Base-by-base conservation (phyloP, 1,284 basidiomycete species). In the Pyrrhoderma lamaoense region DNA sequence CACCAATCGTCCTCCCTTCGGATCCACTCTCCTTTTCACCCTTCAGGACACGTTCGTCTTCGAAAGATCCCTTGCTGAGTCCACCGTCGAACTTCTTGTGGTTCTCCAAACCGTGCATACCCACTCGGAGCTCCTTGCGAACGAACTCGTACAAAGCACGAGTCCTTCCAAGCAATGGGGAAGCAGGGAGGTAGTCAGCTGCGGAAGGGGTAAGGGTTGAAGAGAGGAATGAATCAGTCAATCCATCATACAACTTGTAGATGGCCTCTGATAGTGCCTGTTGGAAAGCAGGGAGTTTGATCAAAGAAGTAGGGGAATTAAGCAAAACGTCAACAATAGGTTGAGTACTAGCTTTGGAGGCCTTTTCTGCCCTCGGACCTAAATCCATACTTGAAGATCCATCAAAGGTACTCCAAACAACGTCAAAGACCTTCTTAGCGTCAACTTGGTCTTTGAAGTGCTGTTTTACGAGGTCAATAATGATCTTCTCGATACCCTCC, bases 41-140 rank as follows among this genome's bases (percentile, higher is more conserved):
- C 27, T 31, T 31, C 27, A 31, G 5, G n/a, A 45, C 18, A 3
- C 42, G 19, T 14, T 9, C 39, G 14, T 57, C 57, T 3, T 51
- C 62, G 51, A 57, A 16, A 35, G 47, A 40, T 0, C 60, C 67
- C 19, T 73, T 67, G 8, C 79, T 77, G n/a, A 77, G 67, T 5
- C 80, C 80, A 44, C 73, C 70, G 27, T 64, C 69, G 60, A 85
- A 85, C 38, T 67, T 62, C 25, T 67, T 67, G 56, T 75, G 65
- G 62, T 90, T 90, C 60, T 86, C 84, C 16, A 68, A 63, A 3
- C 88, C 87, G 57, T 88, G 82, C 80, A 89, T 90, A 56, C 69
- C 70, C 35, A 91, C 71, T 2, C 81, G 82, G 19, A 91, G 70
- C 18, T 70, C 74, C 39, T 76, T 60, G 22, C 88, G 74, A 16